Evolutionary conservation across 306 rosid genomes (phyloP).

Genomic region (Ormosia emarginata): DNA sequence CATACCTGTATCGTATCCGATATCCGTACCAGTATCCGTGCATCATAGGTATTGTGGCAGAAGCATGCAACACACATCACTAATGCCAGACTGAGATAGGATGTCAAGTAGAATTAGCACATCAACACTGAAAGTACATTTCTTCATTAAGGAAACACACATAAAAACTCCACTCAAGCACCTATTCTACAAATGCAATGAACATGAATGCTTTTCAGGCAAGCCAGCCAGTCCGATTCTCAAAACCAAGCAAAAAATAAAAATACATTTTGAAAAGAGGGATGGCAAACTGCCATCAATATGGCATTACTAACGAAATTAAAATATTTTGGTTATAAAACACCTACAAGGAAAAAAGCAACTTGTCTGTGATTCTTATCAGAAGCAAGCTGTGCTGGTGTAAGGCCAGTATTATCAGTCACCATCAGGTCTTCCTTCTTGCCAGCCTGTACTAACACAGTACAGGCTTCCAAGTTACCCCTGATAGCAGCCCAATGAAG

Average conservation of each 20-base stretch:
- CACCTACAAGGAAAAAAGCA: conserved; percentile 99
- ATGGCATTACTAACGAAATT: conserved; percentile 37
- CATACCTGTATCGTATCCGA: too few species aligned
- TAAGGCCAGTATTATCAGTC: conserved; percentile 94
- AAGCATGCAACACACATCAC: conserved; percentile 3
- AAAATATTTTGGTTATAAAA: conserved; percentile 40
- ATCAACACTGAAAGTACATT: conserved; percentile 17
- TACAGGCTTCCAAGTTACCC: conserved; percentile 97
- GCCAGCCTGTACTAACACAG: conserved; percentile 96
- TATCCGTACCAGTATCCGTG: too few species aligned
- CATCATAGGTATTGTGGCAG: neutral
- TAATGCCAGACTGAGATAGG: conserved; percentile 6
- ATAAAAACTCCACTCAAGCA: neutral
- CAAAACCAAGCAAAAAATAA: neutral
- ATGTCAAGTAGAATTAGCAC: neutral
- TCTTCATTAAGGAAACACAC: neutral
- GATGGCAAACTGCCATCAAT: neutral
- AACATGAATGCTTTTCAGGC: conserved; percentile 5
- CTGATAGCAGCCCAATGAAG: conserved; percentile 98
- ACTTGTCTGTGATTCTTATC: conserved; percentile 97
- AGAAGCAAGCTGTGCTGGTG: conserved; percentile 97
- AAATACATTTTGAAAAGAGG: neutral
- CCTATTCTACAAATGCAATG: neutral
- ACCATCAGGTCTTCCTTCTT: conserved; percentile 91
- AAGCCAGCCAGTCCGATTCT: neutral